A percentile compares a stretch with the other conserved stretches of the same genome.
Evolutionary conservation across 75 land plant species (phyloP).

Genomic region (Ceratopteris richardii): DNA sequence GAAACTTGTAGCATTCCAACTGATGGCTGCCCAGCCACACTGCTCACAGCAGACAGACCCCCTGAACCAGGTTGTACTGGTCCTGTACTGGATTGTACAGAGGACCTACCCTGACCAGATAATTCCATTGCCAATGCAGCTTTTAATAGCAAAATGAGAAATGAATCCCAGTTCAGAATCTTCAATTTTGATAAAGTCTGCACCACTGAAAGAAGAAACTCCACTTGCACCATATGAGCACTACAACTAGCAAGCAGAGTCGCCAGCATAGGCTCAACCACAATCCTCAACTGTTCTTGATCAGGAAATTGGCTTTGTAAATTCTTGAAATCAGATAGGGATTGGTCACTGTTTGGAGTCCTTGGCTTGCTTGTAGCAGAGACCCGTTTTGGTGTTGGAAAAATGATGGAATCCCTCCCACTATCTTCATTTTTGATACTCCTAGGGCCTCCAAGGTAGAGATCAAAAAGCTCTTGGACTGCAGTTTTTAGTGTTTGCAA

Average conservation of each 20-base stretch:
- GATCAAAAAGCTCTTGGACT: too few species aligned
- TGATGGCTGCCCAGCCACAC: conserved; percentile 23
- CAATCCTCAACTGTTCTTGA: conserved; percentile 65
- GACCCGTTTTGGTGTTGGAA: conserved; percentile 62
- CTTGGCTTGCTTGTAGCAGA: conserved; percentile 54
- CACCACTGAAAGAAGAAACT: conserved; percentile 76
- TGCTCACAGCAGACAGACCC: conserved; percentile 18
- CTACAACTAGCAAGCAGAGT: conserved; percentile 72
- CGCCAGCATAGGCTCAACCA: conserved; percentile 74
- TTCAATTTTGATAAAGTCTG: conserved; percentile 54
- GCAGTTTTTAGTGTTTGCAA: too few species aligned
- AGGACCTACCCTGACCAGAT: conserved; percentile 30
- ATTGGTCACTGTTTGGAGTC: conserved; percentile 88
- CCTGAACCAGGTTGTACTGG: conserved; percentile 3
- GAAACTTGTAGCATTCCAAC: conserved; percentile 21
- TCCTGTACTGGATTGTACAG: conserved; percentile 1
- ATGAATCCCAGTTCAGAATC: conserved; percentile 84
- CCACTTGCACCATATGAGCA: conserved; percentile 74
- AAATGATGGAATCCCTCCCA: too few species aligned
- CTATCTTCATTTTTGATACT: too few species aligned
- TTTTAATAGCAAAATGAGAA: conserved; percentile 66
- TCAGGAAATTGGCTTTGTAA: conserved; percentile 70
- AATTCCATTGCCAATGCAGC: conserved; percentile 48
- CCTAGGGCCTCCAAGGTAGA: too few species aligned
- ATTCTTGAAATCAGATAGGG: conserved; percentile 65